Percentiles rank a stretch among this genome's conserved stretches.
These are phyloP conservation scores for Chloranthus sessilifolius DNA, from an alignment of 164 flowering plant genomes.

Conservation along the genomic window DNA sequence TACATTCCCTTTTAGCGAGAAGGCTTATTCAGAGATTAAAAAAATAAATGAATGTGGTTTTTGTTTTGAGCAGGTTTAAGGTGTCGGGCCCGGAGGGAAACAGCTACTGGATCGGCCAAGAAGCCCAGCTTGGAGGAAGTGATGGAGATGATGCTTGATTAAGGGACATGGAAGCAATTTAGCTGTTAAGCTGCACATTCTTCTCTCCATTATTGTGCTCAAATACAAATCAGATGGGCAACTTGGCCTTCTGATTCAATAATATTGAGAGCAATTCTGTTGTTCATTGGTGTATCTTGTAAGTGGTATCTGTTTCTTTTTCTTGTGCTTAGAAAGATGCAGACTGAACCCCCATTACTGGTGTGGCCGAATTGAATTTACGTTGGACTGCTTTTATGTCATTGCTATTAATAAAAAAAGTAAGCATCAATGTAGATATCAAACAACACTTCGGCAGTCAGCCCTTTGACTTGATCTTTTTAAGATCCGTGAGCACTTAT, in stretches of 20 bases:
- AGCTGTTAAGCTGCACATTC: conserved; percentile 35
- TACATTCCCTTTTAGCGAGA: neutral
- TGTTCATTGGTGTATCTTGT: neutral
- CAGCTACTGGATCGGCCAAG: conserved; percentile 50
- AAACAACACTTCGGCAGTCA: too few relatives aligned
- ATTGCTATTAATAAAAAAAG: too few relatives aligned
- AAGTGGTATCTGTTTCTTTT: neutral
- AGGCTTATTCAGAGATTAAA: neutral
- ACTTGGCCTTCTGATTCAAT: too few relatives aligned
- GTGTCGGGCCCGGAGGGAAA: conserved; percentile 67
- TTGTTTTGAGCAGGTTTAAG: conserved; percentile 45
- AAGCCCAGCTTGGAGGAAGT: conserved; percentile 47
- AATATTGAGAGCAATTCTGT: too few relatives aligned
- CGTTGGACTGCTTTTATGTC: too few relatives aligned
- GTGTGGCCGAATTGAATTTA: too few relatives aligned
- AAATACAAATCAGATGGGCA: too few relatives aligned
- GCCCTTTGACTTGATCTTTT: too few relatives aligned
- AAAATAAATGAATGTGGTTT: neutral
- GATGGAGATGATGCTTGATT: conserved; percentile 64
- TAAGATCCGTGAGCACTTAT: too few relatives aligned
- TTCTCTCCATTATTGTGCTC: conserved; percentile 5
- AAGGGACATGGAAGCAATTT: neutral
- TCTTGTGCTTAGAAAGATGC: neutral
- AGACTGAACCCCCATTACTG: neutral
- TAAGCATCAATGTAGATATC: too few relatives aligned